These are phyloP conservation scores for Fraxinus paxiana DNA, from an alignment of 305 asterid genomes.

Conservation along the genomic window DNA sequence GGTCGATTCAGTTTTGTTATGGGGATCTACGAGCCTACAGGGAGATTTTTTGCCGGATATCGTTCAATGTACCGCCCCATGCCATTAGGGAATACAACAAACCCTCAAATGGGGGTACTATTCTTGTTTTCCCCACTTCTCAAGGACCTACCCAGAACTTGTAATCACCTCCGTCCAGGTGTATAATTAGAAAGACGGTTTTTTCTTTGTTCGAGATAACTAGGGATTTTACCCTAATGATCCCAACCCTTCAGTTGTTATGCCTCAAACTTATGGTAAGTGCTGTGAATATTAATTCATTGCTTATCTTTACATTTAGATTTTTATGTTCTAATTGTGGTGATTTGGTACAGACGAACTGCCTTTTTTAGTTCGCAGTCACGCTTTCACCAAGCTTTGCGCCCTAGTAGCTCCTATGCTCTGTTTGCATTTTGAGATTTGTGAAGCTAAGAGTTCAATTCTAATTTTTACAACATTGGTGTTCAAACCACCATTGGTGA, in stretches of 20 bases:
- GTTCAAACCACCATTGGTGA: background rate
- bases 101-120: background rate
- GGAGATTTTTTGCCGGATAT: no score
- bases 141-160: background rate
- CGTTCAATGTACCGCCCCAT: background rate
- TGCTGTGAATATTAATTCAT: background rate
- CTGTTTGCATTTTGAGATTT: background rate
- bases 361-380: background rate
- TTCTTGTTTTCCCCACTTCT: background rate
- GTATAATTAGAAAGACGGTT: background rate
- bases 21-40: background rate
- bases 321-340: background rate
- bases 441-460: background rate
- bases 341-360: background rate
- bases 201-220: no score
- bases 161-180: background rate
- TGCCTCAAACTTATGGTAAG: no score
- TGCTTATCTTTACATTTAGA: background rate
- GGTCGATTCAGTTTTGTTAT: no score
- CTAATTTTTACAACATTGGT: background rate
- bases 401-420: background rate
- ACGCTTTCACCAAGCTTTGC: background rate
- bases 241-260: no score
- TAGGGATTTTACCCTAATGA: no score
- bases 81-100: background rate